Conservation (phyloP, 106 monocot genomes). For the Dendrobium catenatum region DNA sequence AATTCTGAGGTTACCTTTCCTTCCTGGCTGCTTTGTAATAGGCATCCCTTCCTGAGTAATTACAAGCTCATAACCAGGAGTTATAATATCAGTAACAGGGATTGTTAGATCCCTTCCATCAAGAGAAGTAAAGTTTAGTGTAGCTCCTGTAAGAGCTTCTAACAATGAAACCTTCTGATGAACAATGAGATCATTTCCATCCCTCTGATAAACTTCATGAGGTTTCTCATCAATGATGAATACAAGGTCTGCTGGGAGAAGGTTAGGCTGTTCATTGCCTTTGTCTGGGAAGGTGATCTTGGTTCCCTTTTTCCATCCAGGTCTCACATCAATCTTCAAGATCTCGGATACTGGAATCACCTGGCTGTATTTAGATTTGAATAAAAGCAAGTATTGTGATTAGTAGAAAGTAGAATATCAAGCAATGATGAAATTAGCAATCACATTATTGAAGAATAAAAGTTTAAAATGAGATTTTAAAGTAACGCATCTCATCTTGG, state of each 20-base stretch:
- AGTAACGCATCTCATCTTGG: too few species aligned
- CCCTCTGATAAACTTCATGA: slow-evolving; percentile 63
- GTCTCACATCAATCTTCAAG: slow-evolving; percentile 63
- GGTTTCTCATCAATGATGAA: slow-evolving; percentile 90
- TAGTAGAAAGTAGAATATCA: background rate
- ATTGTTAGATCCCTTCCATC: slow-evolving; percentile 54
- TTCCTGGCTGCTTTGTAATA: slow-evolving; percentile 42
- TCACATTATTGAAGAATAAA: too few species aligned
- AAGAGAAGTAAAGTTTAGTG: slow-evolving; percentile 35
- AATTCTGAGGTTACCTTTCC: slow-evolving; percentile 43
- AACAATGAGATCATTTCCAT: slow-evolving; percentile 69
- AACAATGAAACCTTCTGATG: slow-evolving; percentile 44
- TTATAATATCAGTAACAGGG: slow-evolving; percentile 42
- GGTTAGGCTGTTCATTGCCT: slow-evolving; percentile 51
- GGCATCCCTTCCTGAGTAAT: slow-evolving; percentile 68
- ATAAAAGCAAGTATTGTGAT: background rate
- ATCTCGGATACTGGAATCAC: slow-evolving; percentile 53
- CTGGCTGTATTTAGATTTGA: slow-evolving; percentile 24
- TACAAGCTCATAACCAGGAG: slow-evolving; percentile 49
- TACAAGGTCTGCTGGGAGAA: slow-evolving; percentile 56
- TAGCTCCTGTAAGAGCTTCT: slow-evolving; percentile 61
- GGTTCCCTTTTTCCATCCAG: slow-evolving; percentile 92
- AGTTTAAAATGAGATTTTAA: too few species aligned
- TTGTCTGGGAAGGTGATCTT: slow-evolving; percentile 82
- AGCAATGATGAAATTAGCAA: background rate